A percentile compares a stretch with the other conserved stretches of the same genome.
Evolutionary conservation across 345 rosid species (phyloP).

Genomic region (Crucihimalaya himalaica): DNA sequence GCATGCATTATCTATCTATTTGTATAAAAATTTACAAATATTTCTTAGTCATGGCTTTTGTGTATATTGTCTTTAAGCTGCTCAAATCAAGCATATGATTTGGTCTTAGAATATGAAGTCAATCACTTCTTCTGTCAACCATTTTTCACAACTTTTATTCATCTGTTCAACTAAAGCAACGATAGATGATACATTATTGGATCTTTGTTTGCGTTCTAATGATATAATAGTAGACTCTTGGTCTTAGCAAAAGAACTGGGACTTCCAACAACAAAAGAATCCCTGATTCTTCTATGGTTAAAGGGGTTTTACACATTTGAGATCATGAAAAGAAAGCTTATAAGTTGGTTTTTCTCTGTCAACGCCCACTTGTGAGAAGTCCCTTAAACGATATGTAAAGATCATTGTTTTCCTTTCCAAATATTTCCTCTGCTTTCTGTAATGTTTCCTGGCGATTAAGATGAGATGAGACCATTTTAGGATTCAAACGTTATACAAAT

Average conservation of each 20-base stretch:
- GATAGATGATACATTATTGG: neutral
- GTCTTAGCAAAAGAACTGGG: neutral
- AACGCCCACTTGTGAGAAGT: slow-evolving; percentile 61
- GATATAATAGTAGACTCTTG: neutral
- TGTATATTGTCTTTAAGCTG: too few species aligned
- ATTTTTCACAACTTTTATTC: neutral
- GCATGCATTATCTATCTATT: too few species aligned
- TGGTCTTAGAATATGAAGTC: neutral
- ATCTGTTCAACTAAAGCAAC: neutral
- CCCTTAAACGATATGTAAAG: slow-evolving; percentile 82
- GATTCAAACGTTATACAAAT: neutral
- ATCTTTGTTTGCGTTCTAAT: neutral
- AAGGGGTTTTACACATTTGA: neutral
- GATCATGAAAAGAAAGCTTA: neutral
- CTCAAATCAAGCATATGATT: neutral
- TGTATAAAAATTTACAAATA: too few species aligned
- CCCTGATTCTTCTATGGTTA: neutral
- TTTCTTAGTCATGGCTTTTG: too few species aligned
- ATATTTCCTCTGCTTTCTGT: slow-evolving; percentile 86
- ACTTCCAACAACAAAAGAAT: neutral
- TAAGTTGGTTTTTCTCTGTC: slow-evolving; percentile 9
- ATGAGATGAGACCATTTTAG: neutral
- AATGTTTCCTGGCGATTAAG: slow-evolving; percentile 67
- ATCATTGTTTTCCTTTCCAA: slow-evolving; percentile 85
- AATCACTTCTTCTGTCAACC: neutral